Evolutionary conservation across 225 moss, liverwort and hornwort species (phyloP).

Genomic region (Pseudisothecium myosuroides): DNA sequence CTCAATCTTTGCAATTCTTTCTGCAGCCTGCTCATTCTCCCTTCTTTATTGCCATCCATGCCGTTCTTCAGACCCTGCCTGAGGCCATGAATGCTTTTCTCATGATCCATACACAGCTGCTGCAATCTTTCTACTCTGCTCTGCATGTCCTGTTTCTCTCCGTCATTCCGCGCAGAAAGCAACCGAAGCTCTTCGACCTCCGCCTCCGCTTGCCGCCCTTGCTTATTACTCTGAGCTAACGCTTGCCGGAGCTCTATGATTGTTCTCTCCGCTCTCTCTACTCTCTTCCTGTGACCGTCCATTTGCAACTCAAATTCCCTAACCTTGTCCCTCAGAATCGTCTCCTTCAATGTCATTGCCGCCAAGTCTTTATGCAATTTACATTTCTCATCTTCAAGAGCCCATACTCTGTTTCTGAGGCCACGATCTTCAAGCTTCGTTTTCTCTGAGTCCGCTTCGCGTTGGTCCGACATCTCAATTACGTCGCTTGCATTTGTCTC

Average conservation of each 20-base stretch:
- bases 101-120: constrained; percentile 70
- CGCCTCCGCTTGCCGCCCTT: constrained; percentile 59
- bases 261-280: constrained; percentile 82
- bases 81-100: constrained; percentile 77
- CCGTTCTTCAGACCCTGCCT: constrained; percentile 74
- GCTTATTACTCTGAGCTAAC: constrained; percentile 52
- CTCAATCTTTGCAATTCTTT: constrained; percentile 81
- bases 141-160: constrained; percentile 59
- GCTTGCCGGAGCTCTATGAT: constrained; percentile 82
- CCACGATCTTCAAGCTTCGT: constrained; percentile 38
- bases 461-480: constrained; percentile 10
- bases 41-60: constrained; percentile 51
- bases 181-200: constrained; percentile 64
- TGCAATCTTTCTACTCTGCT: constrained; percentile 69
- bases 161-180: constrained; percentile 54
- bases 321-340: constrained; percentile 68
- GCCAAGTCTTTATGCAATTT: constrained; percentile 58
- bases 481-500: constrained; percentile 32
- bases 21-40: constrained; percentile 42
- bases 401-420: constrained; percentile 55
- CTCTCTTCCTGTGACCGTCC: constrained; percentile 88
- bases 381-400: constrained; percentile 76
- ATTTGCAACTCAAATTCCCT: constrained; percentile 88
- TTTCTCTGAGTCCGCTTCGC: constrained; percentile 28
- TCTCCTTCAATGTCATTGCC: constrained; percentile 57